A percentile compares a stretch with the other conserved stretches of the same genome.
Evolutionary conservation across 768 basidiomycete species (phyloP).

Genomic region (Suillus decipiens): DNA sequence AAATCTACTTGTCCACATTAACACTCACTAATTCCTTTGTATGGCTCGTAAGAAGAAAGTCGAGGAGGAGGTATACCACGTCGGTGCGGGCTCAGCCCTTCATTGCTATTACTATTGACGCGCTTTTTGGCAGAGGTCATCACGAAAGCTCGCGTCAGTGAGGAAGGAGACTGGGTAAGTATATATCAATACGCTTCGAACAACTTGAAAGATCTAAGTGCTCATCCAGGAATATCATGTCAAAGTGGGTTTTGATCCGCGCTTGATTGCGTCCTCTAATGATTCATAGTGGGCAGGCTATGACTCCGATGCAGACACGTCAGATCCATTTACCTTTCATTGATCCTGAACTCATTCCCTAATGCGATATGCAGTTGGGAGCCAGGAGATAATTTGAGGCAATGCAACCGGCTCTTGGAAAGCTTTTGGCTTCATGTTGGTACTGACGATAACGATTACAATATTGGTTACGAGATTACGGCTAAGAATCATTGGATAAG

Average conservation of each 20-base stretch:
- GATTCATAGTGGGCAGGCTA: conserved; percentile 67
- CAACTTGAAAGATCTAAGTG: conserved; percentile 2
- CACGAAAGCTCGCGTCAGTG: conserved; percentile 53
- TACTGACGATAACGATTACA: conserved; percentile 55
- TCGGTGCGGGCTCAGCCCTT: conserved; percentile 38
- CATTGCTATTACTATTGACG: background rate
- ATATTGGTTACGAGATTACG: conserved; percentile 42
- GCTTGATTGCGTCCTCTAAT: conserved; percentile 9
- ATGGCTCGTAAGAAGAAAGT: conserved; percentile 31
- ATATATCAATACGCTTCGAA: background rate
- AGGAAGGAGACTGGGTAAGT: conserved; percentile 55
- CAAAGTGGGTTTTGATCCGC: conserved; percentile 45
- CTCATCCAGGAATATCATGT: conserved; percentile 60
- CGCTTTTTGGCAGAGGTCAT: conserved; percentile 52
- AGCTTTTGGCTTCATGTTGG: conserved; percentile 70
- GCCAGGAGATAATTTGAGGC: conserved; percentile 56
- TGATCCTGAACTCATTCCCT: background rate
- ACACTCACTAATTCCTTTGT: background rate
- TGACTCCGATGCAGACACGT: conserved; percentile 58
- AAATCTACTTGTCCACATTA: conserved; percentile 1
- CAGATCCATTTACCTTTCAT: conserved; percentile 13
- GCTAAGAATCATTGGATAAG: conserved; percentile 61
- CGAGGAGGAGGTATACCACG: conserved; percentile 44
- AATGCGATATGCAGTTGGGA: conserved; percentile 60
- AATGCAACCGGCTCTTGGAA: conserved; percentile 57